These are phyloP conservation scores for Aegilops umbellulata DNA, from an alignment of 176 grass and related monocot genomes.

Conservation along the genomic window DNA sequence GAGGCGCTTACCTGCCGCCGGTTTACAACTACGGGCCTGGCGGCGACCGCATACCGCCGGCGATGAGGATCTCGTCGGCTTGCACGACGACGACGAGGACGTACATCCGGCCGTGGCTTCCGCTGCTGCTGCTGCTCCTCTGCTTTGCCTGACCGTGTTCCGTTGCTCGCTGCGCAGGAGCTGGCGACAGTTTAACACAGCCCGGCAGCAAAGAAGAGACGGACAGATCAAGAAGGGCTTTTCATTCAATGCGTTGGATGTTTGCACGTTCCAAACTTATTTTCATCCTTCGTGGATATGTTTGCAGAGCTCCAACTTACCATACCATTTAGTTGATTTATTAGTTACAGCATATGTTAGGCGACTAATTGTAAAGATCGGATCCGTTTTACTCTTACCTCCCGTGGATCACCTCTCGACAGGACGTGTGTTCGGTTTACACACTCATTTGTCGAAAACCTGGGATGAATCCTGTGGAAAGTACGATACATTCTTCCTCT, in stretches of 20 bases:
- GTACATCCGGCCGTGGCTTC: not conserved
- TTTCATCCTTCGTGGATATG: not conserved
- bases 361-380: not conserved
- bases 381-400: not conserved
- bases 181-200: not conserved
- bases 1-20: not conserved
- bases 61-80: conserved; percentile 20
- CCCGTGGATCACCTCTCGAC: too few relatives aligned
- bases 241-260: not conserved
- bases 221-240: not conserved
- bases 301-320: not conserved
- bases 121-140: not conserved
- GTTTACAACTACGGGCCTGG: conserved; percentile 29
- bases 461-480: too few relatives aligned
- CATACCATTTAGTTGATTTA: not conserved
- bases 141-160: conserved; percentile 3
- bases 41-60: not conserved
- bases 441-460: too few relatives aligned
- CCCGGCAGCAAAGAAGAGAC: not conserved
- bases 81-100: not conserved
- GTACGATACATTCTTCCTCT: too few relatives aligned
- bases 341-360: not conserved
- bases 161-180: not conserved
- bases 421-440: too few relatives aligned
- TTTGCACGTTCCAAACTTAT: not conserved